A percentile compares a stretch with the other conserved stretches of the same genome.
These are phyloP conservation scores for Onygenales sp. DNA, from an alignment of 2,329 filamentous ascomycete genomes.

Conservation along the genomic window DNA sequence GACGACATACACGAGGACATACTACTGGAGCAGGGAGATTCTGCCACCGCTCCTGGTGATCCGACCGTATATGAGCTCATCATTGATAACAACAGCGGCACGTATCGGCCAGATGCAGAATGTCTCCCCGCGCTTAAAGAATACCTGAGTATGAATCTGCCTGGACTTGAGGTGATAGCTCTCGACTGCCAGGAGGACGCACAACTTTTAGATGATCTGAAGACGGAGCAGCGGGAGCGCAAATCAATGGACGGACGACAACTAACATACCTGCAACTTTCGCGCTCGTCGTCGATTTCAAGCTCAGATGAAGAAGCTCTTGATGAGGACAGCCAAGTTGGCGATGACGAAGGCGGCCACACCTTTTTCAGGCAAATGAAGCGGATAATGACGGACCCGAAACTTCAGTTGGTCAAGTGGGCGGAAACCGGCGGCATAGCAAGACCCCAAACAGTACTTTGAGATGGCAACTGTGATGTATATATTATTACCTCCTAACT, in stretches of 20 bases:
- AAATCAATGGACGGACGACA: constrained; percentile 57
- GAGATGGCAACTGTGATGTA: neutral
- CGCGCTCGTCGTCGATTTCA: constrained; percentile 35
- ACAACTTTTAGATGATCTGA: constrained; percentile 62
- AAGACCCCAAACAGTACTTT: neutral
- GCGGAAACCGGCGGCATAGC: neutral
- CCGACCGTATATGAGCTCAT: constrained; percentile 66
- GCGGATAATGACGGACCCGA: neutral
- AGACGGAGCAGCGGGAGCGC: constrained; percentile 60
- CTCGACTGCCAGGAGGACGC: constrained; percentile 67
- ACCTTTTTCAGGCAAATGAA: neutral
- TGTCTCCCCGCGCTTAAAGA: constrained; percentile 61
- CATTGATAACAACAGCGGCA: constrained; percentile 93
- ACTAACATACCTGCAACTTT: constrained; percentile 46
- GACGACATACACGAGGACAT: constrained; percentile 35
- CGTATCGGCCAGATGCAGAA: constrained; percentile 76
- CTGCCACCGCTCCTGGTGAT: constrained; percentile 38
- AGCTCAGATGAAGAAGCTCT: constrained; percentile 45
- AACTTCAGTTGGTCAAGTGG: neutral
- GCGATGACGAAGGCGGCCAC: neutral
- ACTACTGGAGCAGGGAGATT: constrained; percentile 28
- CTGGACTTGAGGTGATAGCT: constrained; percentile 62
- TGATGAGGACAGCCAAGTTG: neutral
- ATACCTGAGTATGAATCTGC: constrained; percentile 65
- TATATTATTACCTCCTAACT: neutral